Evolutionary conservation across 768 basidiomycete genomes (phyloP).

Genomic region (Hygrocybe coccinea): DNA sequence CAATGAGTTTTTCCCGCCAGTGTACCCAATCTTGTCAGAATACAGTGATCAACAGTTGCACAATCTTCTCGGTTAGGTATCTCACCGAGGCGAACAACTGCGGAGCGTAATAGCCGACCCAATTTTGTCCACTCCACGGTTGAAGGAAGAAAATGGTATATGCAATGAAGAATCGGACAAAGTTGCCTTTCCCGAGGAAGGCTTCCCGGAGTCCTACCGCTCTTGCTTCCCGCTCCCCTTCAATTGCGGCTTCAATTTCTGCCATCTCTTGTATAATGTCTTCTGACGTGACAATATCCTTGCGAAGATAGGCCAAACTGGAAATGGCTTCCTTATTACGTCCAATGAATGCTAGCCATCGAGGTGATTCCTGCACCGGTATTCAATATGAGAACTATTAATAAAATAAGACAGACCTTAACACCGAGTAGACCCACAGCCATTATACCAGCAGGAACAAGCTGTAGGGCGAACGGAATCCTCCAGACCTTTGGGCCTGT

Average conservation of each 20-base stretch:
- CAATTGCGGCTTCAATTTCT: slow-evolving; percentile 30
- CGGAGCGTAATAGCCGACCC: slow-evolving; percentile 71
- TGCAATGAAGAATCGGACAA: slow-evolving; percentile 69
- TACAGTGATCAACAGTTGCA: too few relatives aligned
- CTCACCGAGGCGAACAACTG: slow-evolving; percentile 50
- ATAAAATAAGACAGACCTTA: background rate
- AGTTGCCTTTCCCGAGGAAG: slow-evolving; percentile 75
- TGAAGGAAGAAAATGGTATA: slow-evolving; percentile 69
- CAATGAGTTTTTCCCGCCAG: slow-evolving; percentile 52
- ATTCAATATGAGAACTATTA: slow-evolving; percentile 12
- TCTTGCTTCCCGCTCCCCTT: slow-evolving; percentile 42
- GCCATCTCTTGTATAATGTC: slow-evolving; percentile 31
- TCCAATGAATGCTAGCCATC: slow-evolving; percentile 36
- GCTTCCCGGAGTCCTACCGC: slow-evolving; percentile 65
- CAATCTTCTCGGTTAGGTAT: too few relatives aligned
- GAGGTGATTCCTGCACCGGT: slow-evolving; percentile 29
- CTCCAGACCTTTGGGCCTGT: slow-evolving; percentile 42
- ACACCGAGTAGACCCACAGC: slow-evolving; percentile 23
- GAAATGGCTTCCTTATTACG: slow-evolving; percentile 26
- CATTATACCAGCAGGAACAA: slow-evolving; percentile 56
- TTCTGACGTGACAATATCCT: slow-evolving; percentile 26
- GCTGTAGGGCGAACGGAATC: slow-evolving; percentile 52
- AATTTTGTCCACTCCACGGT: slow-evolving; percentile 83
- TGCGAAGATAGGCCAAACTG: slow-evolving; percentile 32
- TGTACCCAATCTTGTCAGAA: slow-evolving; percentile 57